phyloP scores from a whole-genome alignment of 1,139 yeast species.

The Hyphopichia burtonii region DNA sequence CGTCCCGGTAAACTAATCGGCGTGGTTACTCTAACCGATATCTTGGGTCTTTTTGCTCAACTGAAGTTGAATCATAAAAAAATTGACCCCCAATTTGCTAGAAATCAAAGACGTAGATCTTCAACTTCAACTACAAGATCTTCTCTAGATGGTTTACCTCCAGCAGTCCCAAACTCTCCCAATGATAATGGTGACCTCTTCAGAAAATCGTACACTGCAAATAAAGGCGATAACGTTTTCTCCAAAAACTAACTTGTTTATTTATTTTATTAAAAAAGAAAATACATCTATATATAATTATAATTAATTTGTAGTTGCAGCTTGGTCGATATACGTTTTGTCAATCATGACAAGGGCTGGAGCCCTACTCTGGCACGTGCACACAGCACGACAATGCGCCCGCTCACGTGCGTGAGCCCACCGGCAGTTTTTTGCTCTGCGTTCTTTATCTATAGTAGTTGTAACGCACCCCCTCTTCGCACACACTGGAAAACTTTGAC shows the following conservation, averaged over 20 bases:
- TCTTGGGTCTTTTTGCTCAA: constrained; percentile 75
- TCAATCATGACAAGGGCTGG: too few species aligned
- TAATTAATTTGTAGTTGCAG: too few species aligned
- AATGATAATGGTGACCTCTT: constrained; percentile 8
- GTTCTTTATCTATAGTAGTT: too few species aligned
- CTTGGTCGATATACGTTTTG: too few species aligned
- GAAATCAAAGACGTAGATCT: constrained; percentile 82
- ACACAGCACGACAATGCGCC: too few species aligned
- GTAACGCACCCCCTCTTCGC: too few species aligned
- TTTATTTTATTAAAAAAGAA: neutral
- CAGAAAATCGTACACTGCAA: constrained; percentile 12
- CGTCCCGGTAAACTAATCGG: constrained; percentile 81
- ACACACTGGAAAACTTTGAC: too few species aligned
- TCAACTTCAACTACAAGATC: constrained; percentile 48
- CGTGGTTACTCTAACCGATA: constrained; percentile 88
- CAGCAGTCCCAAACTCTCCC: neutral
- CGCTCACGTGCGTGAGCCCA: too few species aligned
- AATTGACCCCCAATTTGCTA: constrained; percentile 79
- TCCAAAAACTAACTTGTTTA: constrained; percentile 6
- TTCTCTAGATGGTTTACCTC: constrained; percentile 25
- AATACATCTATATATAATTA: neutral
- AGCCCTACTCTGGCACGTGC: too few species aligned
- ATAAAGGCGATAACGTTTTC: constrained; percentile 9
- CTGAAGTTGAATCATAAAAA: constrained; percentile 60
- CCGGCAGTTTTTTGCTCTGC: too few species aligned